Percentiles rank a stretch among this genome's conserved stretches.
phyloP scores from a whole-genome alignment of 148 eudicot species.

The Chenopodium suecicum region DNA sequence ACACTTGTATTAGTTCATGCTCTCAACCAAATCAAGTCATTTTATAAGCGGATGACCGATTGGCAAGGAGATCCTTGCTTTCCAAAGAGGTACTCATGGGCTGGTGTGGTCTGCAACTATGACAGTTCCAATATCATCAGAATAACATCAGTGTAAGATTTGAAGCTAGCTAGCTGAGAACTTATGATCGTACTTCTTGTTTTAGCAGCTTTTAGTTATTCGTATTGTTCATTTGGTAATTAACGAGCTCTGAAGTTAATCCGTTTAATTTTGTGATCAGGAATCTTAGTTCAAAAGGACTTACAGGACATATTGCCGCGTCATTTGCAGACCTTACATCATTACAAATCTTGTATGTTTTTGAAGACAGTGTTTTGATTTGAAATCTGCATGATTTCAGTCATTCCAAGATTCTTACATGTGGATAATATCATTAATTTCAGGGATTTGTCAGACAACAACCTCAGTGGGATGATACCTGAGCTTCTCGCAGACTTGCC shows the following conservation, averaged over 20 bases:
- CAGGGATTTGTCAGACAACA: slow-evolving; percentile 53
- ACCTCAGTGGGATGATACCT: slow-evolving; percentile 41
- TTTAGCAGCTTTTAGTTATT: no score
- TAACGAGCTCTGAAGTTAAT: not conserved
- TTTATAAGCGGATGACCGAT: slow-evolving; percentile 27
- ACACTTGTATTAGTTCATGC: slow-evolving; percentile 24
- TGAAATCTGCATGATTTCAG: not conserved
- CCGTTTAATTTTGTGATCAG: slow-evolving; percentile 13
- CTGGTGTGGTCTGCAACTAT: slow-evolving; percentile 41
- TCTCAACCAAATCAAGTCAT: slow-evolving; percentile 33
- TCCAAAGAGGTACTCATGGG: slow-evolving; percentile 37
- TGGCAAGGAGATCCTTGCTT: slow-evolving; percentile 64
- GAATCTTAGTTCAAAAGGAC: slow-evolving; percentile 43
- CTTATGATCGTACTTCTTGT: no score
- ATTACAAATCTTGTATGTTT: slow-evolving; percentile 34
- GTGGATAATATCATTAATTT: not conserved
- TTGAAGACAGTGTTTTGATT: not conserved
- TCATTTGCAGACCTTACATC: slow-evolving; percentile 37
- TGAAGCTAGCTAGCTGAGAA: not conserved
- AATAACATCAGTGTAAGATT: slow-evolving; percentile 29
- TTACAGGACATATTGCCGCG: slow-evolving; percentile 32
- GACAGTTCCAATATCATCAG: slow-evolving; percentile 10
- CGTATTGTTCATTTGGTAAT: no score
- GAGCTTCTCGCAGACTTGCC: slow-evolving; percentile 32
- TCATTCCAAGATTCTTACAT: not conserved